Conservation (phyloP, 2,329 filamentous ascomycete genomes). For the Scytalidium lignicola region DNA sequence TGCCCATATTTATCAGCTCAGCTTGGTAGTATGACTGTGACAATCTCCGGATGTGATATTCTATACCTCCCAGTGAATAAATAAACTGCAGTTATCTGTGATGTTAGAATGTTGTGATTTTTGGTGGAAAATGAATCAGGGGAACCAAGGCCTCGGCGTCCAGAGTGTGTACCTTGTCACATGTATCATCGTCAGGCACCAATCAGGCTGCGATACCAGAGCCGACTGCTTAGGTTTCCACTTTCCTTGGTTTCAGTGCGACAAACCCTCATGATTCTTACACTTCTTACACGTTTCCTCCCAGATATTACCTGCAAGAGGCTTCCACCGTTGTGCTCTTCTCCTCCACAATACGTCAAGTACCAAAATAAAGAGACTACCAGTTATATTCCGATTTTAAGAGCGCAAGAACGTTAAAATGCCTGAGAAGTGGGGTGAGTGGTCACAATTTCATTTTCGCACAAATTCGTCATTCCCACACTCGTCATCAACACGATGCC, state of each 20-base stretch:
- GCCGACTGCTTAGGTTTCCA: not conserved
- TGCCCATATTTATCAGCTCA: no score
- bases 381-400: not conserved
- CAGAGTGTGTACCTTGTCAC: not conserved
- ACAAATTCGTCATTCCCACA: slow-evolving; percentile 8
- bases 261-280: not conserved
- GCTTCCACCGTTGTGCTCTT: not conserved
- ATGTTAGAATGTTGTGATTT: no score
- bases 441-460: slow-evolving; percentile 13
- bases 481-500: slow-evolving; percentile 1
- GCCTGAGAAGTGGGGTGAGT: slow-evolving; percentile 31
- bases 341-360: no score
- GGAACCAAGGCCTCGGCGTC: no score
- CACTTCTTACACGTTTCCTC: not conserved
- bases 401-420: slow-evolving; percentile 15
- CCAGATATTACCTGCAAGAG: not conserved
- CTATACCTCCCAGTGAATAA: no score
- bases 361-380: no score
- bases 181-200: not conserved
- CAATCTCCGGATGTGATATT: no score
- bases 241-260: not conserved
- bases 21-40: no score
- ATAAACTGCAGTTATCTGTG: no score
- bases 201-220: not conserved
- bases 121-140: no score